A percentile compares a stretch with the other conserved stretches of the same genome.
phyloP scores from a whole-genome alignment of 768 basidiomycete species.

The Inosperma sp. region DNA sequence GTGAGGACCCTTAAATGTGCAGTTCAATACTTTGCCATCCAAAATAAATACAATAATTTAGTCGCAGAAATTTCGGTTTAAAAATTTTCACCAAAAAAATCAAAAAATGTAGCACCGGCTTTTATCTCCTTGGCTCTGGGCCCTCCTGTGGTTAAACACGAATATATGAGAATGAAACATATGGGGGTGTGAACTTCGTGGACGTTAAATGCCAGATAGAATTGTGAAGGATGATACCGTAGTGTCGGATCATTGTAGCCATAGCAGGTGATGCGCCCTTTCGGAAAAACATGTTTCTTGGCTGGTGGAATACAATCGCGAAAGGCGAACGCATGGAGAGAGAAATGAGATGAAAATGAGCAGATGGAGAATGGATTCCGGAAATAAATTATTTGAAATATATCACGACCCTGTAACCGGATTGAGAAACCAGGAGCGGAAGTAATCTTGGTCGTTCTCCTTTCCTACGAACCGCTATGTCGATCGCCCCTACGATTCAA shows the following conservation, averaged over 20 bases:
- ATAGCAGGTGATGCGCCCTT: constrained; percentile 18
- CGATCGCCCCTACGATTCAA: constrained; percentile 29
- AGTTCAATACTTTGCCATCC: neutral
- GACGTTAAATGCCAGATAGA: constrained; percentile 29
- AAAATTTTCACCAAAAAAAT: neutral
- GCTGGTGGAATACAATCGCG: neutral
- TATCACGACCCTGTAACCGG: constrained; percentile 15
- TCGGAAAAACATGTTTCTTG: constrained; percentile 16
- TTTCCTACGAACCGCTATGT: constrained; percentile 33
- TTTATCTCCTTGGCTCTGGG: no score
- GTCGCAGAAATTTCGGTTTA: no score
- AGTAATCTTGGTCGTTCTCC: constrained; percentile 34
- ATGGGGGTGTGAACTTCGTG: constrained; percentile 8
- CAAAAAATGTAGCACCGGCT: neutral
- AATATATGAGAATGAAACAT: constrained; percentile 5
- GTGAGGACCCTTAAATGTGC: neutral
- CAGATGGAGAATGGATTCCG: constrained; percentile 4
- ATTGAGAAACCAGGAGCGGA: constrained; percentile 25
- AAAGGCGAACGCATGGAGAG: no score
- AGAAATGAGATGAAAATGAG: constrained; percentile 1
- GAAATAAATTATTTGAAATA: no score
- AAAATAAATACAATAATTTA: no score
- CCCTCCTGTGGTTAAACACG: neutral
- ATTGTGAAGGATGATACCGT: constrained; percentile 36
- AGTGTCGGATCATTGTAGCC: constrained; percentile 31